Conservation (phyloP, 176 grass and related monocot genomes). For the Paspalum notatum region DNA sequence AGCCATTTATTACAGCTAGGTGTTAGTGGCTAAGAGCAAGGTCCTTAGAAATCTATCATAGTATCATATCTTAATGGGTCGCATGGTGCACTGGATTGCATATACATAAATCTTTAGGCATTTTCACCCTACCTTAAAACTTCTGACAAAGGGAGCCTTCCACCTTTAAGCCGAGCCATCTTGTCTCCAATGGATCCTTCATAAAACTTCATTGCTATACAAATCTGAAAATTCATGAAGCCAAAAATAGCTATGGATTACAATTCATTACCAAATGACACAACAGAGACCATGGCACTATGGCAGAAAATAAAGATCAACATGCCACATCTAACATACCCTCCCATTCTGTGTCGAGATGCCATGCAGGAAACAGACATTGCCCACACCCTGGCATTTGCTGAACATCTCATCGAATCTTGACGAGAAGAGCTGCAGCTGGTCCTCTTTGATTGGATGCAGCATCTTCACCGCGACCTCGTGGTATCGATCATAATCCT, state of each 20-base stretch:
- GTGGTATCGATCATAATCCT: conserved; percentile 71
- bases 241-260: not conserved
- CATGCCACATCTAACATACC: conserved; percentile 45
- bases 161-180: conserved; percentile 86
- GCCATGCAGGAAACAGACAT: conserved; percentile 79
- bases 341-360: conserved; percentile 83
- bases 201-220: conserved; percentile 94
- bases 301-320: not conserved
- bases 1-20: no score
- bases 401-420: conserved; percentile 87
- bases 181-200: conserved; percentile 95
- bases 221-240: conserved; percentile 67
- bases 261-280: not conserved
- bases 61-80: not conserved
- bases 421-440: conserved; percentile 66
- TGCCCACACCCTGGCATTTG: conserved; percentile 69
- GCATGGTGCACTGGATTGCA: not conserved
- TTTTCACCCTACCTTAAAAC: conserved; percentile 66
- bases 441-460: conserved; percentile 86
- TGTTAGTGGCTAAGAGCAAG: no score
- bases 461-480: conserved; percentile 97
- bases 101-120: not conserved
- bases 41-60: no score
- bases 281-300: not conserved
- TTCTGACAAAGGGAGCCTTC: conserved; percentile 81